Conservation (phyloP, 2,329 filamentous ascomycete species). For the Lecanicillium sp. region DNA sequence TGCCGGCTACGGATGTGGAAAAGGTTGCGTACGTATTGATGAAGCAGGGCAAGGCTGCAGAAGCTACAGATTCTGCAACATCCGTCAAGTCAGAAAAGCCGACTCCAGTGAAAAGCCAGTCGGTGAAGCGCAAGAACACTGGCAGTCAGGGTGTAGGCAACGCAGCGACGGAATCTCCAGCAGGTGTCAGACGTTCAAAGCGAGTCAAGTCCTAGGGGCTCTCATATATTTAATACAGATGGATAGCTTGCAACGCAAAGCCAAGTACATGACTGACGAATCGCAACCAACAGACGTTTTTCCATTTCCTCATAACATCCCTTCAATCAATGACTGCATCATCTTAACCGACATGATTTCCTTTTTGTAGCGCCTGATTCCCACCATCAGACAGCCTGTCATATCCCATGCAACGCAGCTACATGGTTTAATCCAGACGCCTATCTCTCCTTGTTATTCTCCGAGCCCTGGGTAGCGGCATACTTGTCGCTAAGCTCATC, state of each 20-base stretch:
- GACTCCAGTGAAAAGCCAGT: too few relatives aligned
- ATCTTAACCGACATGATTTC: too few relatives aligned
- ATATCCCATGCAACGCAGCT: too few relatives aligned
- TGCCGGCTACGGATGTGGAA: constrained; percentile 56
- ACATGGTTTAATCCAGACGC: too few relatives aligned
- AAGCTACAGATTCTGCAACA: background rate
- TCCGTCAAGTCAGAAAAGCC: constrained; percentile 5
- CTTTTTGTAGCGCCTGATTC: too few relatives aligned
- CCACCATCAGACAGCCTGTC: too few relatives aligned
- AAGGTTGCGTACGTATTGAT: constrained; percentile 64
- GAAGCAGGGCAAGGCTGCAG: constrained; percentile 21
- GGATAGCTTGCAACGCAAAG: background rate
- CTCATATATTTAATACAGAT: too few relatives aligned
- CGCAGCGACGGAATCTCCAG: background rate
- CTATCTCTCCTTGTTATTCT: constrained; percentile 52
- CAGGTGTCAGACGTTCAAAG: background rate
- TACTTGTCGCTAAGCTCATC: constrained; percentile 79
- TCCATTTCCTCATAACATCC: too few relatives aligned
- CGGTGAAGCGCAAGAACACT: background rate
- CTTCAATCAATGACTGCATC: too few relatives aligned
- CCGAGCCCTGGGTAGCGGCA: constrained; percentile 44
- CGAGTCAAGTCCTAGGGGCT: background rate
- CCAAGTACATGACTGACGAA: background rate
- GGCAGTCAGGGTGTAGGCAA: background rate
- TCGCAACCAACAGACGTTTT: too few relatives aligned